Base-by-base conservation (phyloP, 768 basidiomycete species). In the Mycena latifolia region DNA sequence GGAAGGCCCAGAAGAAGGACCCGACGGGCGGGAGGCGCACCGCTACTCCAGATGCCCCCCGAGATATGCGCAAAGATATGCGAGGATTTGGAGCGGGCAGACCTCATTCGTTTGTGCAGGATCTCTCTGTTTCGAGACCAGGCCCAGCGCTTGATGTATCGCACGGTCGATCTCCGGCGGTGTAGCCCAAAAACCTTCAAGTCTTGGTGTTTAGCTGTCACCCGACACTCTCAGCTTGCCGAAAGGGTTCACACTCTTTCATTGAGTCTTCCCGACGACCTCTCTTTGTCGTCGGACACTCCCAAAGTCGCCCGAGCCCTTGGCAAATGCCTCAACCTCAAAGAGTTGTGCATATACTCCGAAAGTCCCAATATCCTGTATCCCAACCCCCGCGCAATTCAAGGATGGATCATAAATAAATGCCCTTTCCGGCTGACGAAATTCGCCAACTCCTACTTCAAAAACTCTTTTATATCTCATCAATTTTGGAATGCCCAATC, bases 61-160 rank as follows among this genome's bases (percentile, higher is more conserved):
- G 63, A 64, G 45, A 56, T 57, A 27, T 64, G 63, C 18, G 48
- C 48, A 0, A 35, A 4, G 12, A 64, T 64, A 31, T 52, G 48
- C 50, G 55, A 51, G 15, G 50, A 52, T 1, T 12, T 64, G 50
- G 29, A 22, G 2, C 8, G 27, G 10, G 25, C 22, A 52, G 41
- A 60, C 41, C 58, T 60, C 31, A 22, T 51, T 27, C 5, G 48
- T 8, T n/a, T 52, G 17, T 64, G 48, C 41, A 52, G 41, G 17
- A 55, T 41, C 5, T 55, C 64, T 10, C n/a, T 22, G 4, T 55
- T 55, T 43, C 33, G 33, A 22, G 28, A 27, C 14, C 51, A 57
- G 24, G 64, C 57, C 18, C 43, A 55, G 33, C 57, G 46, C 22
- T n/a, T 65, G 18, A 25, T 65, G 2, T 60, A 65, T 45, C 57